Percentiles rank a stretch among this genome's conserved stretches.
Evolutionary conservation across 352 stramenopile genomes (phyloP).

Genomic region (Globisporangium cystogenes): DNA sequence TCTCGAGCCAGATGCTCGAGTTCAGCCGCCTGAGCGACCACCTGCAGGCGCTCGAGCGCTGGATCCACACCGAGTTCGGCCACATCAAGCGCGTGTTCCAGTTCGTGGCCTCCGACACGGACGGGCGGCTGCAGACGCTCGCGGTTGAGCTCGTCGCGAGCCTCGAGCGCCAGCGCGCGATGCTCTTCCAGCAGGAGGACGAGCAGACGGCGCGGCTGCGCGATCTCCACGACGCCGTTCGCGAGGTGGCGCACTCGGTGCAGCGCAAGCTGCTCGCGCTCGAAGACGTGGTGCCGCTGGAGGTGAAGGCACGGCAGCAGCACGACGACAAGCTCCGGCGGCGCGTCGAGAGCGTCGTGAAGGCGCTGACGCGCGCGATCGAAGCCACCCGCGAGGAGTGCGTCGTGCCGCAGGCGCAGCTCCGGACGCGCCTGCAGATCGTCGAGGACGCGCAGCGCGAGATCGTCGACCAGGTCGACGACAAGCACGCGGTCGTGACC

Average conservation of each 20-base stretch:
- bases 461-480: constrained; percentile 12
- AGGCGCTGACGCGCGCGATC: constrained; percentile 24
- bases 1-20: constrained; percentile 44
- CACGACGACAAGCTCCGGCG: constrained; percentile 43
- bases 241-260: constrained; percentile 25
- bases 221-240: constrained; percentile 24
- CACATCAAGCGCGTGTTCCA: constrained; percentile 53
- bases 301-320: constrained; percentile 55
- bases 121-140: constrained; percentile 31
- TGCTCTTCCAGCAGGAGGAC: constrained; percentile 33
- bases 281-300: constrained; percentile 56
- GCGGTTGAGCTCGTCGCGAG: constrained; percentile 24
- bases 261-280: constrained; percentile 45
- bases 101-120: constrained; percentile 24
- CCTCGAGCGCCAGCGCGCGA: constrained; percentile 22
- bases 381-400: constrained; percentile 24
- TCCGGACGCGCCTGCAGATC: constrained; percentile 23
- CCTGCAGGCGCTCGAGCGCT: constrained; percentile 47
- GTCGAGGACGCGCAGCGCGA: constrained; percentile 20
- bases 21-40: constrained; percentile 55
- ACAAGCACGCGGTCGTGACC: constrained; percentile 21
- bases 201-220: constrained; percentile 17
- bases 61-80: constrained; percentile 41
- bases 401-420: constrained; percentile 11
- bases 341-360: constrained; percentile 38